Percentiles rank a stretch among this genome's conserved stretches.
Conservation (phyloP, 352 stramenopile genomes). For the Pythium grandisporangium region DNA sequence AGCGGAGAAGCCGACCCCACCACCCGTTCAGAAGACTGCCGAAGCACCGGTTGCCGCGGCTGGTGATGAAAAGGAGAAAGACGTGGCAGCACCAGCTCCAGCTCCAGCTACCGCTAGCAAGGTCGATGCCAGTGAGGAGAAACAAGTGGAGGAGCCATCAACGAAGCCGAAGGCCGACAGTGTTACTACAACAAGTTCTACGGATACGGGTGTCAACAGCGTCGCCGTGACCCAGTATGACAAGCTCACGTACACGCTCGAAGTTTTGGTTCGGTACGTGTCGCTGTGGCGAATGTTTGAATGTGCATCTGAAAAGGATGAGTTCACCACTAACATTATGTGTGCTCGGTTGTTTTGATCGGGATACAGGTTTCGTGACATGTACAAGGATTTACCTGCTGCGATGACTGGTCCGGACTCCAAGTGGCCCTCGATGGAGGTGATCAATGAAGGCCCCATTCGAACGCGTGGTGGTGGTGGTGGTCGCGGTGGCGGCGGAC, state of each 20-base stretch:
- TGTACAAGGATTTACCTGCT: conserved; percentile 17
- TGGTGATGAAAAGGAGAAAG: neutral
- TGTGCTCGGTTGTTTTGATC: neutral
- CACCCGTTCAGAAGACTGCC: neutral
- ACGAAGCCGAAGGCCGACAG: no score
- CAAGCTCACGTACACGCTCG: conserved; percentile 22
- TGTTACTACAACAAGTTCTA: no score
- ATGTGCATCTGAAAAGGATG: neutral
- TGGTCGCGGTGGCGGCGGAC: no score
- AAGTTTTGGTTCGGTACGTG: conserved; percentile 14
- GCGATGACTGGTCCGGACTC: conserved; percentile 7
- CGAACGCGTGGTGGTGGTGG: conserved; percentile 11
- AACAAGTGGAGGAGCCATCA: conserved; percentile 5
- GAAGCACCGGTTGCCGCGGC: neutral
- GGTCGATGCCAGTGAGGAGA: neutral
- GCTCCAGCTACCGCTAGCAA: conserved; percentile 1
- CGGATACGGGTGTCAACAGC: conserved; percentile 6
- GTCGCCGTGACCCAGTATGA: conserved; percentile 10
- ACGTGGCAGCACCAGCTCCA: neutral
- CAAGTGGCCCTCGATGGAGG: conserved; percentile 28
- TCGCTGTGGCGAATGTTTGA: neutral
- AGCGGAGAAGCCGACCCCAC: neutral
- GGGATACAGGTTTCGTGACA: conserved; percentile 18
- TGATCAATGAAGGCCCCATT: conserved; percentile 14
- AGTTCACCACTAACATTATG: conserved; percentile 3